Evolutionary conservation across 2,329 filamentous ascomycete species (phyloP).

Genomic region (Colletotrichum spaethianum): DNA sequence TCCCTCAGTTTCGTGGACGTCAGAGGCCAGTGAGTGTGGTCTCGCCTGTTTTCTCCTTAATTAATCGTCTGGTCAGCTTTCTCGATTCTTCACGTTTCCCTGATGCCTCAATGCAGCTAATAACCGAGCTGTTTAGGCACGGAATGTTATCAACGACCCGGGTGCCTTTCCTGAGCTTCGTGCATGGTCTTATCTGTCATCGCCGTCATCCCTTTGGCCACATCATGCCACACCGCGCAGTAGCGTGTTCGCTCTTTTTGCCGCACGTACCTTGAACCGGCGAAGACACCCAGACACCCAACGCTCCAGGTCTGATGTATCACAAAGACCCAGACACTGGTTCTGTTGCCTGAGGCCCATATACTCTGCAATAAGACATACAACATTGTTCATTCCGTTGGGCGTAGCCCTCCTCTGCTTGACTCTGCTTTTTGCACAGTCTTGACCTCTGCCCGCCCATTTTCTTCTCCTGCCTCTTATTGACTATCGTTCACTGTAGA

Average conservation of each 20-base stretch:
- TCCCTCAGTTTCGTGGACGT: not conserved
- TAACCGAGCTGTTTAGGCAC: not conserved
- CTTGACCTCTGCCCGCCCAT: not conserved
- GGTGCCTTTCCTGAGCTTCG: conserved; percentile 2
- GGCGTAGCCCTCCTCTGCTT: not conserved
- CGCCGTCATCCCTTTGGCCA: not conserved
- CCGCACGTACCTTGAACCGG: conserved; percentile 2
- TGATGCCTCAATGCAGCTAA: not conserved
- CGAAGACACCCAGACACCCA: not conserved
- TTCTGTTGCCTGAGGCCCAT: not conserved
- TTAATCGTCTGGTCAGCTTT: not conserved
- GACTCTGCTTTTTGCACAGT: not conserved
- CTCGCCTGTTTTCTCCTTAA: not conserved
- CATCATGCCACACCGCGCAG: conserved; percentile 14
- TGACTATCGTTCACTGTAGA: not conserved
- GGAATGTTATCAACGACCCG: not conserved
- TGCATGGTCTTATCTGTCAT: not conserved
- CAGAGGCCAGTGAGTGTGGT: no score
- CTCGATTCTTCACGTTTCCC: not conserved
- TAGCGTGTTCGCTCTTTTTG: not conserved
- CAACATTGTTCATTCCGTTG: not conserved
- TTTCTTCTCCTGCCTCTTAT: not conserved
- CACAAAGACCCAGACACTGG: not conserved
- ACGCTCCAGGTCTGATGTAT: conserved; percentile 1
- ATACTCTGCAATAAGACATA: conserved; percentile 10